Base-by-base conservation (phyloP, 2,329 filamentous ascomycete genomes). In the Chrysosporium keratinophilum region DNA sequence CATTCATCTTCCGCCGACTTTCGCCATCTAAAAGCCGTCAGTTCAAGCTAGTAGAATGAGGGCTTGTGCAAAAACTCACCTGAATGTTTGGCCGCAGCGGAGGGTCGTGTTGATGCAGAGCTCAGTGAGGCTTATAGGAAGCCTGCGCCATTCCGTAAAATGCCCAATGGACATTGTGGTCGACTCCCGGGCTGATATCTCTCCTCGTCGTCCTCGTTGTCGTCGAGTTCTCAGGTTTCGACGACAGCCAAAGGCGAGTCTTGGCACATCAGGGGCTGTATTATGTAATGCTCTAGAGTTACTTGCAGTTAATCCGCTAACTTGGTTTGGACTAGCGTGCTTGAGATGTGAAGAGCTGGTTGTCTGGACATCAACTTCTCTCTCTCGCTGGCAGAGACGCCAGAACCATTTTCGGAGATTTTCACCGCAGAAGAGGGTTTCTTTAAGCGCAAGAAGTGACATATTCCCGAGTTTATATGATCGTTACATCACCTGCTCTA, bases 41-140 rank as follows among this genome's bases (percentile, higher is more conserved):
- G 28, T 31, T 14, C 14, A 12, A 14, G n/a, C n/a, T n/a, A 11
- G 6, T 20, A 7, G 15, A n/a, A 12, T 12, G 15, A 7, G 14
- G 15, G n/a, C 6, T 14, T 4, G 20, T 23, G 31, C 39, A 20
- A 19, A 19, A 31, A 51, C 60, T 56, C 69, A 81, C 80, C 81
- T 74, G 61, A 98, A 98, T 0, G 91, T 95, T 69, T 98, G 93
- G 2, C 93, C 93, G 67, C 93, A 98, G 58, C 91, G 84, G 34
- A 98, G 75, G 0, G 89, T 95, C 0, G 91, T 98, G 63, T 95
- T 88, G 60, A 98, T 89, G 67, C 88, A 96, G 3, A 98, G 79
- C 67, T 98, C 93, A 3, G 83, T 80, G 34, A 95, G 73, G 57
- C 78, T 86, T 40, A 96, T 74, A 20, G 93, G 89, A 61, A 98